Evolutionary conservation across 2,329 filamentous ascomycete species (phyloP).

Genomic region (Microdochium paspali): DNA sequence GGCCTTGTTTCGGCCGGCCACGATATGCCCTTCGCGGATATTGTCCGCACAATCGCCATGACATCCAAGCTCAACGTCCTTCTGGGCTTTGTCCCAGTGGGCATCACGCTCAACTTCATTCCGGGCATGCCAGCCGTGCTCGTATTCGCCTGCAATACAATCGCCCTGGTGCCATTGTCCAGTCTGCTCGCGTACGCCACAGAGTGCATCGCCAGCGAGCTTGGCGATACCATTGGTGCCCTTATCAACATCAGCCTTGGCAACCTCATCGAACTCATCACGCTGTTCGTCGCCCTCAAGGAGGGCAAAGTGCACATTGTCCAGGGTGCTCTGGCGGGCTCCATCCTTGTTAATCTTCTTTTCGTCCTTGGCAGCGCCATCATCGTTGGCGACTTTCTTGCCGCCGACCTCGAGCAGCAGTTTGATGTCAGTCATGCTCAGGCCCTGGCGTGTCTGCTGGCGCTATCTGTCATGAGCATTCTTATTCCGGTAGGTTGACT

Average conservation of each 20-base stretch:
- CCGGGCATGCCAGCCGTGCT: slow-evolving; percentile 43
- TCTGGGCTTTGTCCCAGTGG: slow-evolving; percentile 64
- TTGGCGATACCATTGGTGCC: slow-evolving; percentile 4
- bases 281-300: neutral
- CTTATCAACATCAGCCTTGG: slow-evolving; percentile 1
- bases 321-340: neutral
- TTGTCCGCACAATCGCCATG: slow-evolving; percentile 27
- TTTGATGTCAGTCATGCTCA: neutral
- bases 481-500: neutral
- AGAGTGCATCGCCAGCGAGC: slow-evolving; percentile 30
- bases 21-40: neutral
- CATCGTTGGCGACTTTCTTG: neutral
- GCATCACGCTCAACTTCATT: slow-evolving; percentile 52
- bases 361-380: neutral
- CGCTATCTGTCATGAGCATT: neutral
- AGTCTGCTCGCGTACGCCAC: slow-evolving; percentile 61
- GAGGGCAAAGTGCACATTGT: neutral
- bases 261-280: slow-evolving; percentile 1
- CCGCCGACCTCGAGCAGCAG: neutral
- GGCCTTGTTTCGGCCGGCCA: neutral
- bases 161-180: slow-evolving; percentile 63
- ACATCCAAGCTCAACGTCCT: slow-evolving; percentile 61
- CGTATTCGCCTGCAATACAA: slow-evolving; percentile 61
- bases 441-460: neutral
- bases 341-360: neutral